Evolutionary conservation across 2,329 filamentous ascomycete species (phyloP).

Genomic region (Verticillium nubilum): DNA sequence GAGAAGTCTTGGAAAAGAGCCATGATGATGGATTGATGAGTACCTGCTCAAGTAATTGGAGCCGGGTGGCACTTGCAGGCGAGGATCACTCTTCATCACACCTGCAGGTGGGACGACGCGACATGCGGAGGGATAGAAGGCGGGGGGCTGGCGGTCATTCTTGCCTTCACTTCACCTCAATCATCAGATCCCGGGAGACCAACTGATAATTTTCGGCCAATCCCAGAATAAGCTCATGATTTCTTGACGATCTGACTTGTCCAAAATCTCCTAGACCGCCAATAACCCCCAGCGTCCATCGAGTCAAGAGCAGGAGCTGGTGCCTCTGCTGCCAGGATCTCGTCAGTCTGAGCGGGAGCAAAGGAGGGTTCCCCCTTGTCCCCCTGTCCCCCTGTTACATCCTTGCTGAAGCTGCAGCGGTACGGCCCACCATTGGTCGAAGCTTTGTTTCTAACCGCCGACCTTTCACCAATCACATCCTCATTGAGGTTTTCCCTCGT

Average conservation of each 20-base stretch:
- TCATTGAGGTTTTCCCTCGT: background rate
- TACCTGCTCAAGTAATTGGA: background rate
- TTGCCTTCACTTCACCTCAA: background rate
- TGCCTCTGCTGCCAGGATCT: background rate
- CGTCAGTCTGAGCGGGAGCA: background rate
- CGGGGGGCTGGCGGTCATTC: background rate
- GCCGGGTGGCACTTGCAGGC: background rate
- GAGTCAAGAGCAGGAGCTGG: background rate
- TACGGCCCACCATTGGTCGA: conserved; percentile 26
- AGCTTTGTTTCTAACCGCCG: conserved; percentile 31
- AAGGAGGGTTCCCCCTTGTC: background rate
- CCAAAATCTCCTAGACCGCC: background rate
- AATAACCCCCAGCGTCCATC: background rate
- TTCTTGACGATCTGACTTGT: background rate
- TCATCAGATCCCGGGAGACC: background rate
- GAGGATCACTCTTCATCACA: background rate
- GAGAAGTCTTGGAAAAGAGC: background rate
- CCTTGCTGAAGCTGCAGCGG: conserved; percentile 17
- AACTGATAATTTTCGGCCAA: background rate
- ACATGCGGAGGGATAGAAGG: background rate
- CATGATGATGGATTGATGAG: too few species aligned
- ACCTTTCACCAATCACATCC: conserved; percentile 18
- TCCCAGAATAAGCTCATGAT: background rate
- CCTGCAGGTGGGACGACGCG: background rate
- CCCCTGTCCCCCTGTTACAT: background rate